phyloP scores from a whole-genome alignment of 2,329 filamentous ascomycete genomes.

The Scedosporium boydii region DNA sequence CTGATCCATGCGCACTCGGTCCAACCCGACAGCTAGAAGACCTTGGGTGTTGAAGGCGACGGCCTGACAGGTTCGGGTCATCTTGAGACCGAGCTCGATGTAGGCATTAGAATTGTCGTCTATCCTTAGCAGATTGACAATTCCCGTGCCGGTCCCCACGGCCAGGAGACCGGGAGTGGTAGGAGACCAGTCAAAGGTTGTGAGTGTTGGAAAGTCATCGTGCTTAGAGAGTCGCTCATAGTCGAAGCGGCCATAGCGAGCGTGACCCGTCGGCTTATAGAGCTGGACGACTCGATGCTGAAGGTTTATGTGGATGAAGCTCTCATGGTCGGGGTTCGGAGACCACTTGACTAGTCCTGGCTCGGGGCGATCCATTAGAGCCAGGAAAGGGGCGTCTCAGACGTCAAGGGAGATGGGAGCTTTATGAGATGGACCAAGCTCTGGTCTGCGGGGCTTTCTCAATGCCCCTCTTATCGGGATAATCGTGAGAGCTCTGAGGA shows the following conservation, averaged over 20 bases:
- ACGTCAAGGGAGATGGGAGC: background rate
- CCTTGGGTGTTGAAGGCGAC: constrained; percentile 69
- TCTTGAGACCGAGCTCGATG: constrained; percentile 60
- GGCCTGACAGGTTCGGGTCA: constrained; percentile 69
- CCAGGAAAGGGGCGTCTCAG: background rate
- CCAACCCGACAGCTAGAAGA: constrained; percentile 67
- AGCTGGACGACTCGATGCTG: constrained; percentile 54
- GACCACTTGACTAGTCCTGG: constrained; percentile 60
- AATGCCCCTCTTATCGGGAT: too few species aligned
- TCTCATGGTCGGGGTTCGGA: constrained; percentile 46
- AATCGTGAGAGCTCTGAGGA: too few species aligned
- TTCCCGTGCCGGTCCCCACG: constrained; percentile 64
- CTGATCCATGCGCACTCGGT: constrained; percentile 71
- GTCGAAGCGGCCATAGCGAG: constrained; percentile 46
- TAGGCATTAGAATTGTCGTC: constrained; percentile 60
- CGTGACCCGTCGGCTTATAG: constrained; percentile 52
- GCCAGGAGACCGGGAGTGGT: constrained; percentile 57
- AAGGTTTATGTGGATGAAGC: constrained; percentile 56
- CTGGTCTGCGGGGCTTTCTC: too few species aligned
- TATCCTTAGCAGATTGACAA: constrained; percentile 65
- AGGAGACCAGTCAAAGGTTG: constrained; percentile 59
- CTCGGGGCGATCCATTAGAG: constrained; percentile 46
- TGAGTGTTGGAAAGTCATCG: constrained; percentile 54
- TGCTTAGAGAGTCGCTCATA: constrained; percentile 48
- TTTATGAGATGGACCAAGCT: too few species aligned